Conservation (phyloP, 768 basidiomycete genomes). For the Sporobolomyces roseus region DNA sequence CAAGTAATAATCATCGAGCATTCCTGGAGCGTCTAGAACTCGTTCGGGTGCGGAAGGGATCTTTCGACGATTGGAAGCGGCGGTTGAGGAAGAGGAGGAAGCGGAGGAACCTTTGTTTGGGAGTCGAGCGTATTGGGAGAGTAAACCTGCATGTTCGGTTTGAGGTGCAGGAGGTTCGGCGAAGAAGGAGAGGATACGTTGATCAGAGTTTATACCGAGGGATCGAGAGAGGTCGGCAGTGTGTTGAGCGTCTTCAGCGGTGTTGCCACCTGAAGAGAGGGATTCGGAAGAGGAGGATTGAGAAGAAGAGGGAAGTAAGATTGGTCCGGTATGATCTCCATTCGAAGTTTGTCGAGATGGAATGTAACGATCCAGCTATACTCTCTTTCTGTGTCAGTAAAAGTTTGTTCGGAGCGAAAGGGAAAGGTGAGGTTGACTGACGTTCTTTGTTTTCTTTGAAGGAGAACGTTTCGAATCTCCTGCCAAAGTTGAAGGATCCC, state of each 20-base stretch:
- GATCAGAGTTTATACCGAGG: constrained; percentile 46
- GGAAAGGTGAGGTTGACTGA: background rate
- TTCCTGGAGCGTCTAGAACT: constrained; percentile 89
- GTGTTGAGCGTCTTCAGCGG: constrained; percentile 41
- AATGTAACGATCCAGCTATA: constrained; percentile 42
- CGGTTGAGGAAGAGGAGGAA: constrained; percentile 61
- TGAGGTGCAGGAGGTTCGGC: constrained; percentile 72
- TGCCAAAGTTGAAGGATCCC: constrained; percentile 8
- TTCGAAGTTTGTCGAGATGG: constrained; percentile 27
- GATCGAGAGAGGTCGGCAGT: constrained; percentile 44
- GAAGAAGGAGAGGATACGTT: constrained; percentile 78
- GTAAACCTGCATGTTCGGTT: constrained; percentile 69
- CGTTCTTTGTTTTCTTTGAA: constrained; percentile 15
- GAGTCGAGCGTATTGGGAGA: constrained; percentile 70
- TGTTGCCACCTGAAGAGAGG: constrained; percentile 3
- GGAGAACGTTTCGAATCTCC: constrained; percentile 31
- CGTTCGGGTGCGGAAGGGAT: constrained; percentile 83
- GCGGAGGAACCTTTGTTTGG: constrained; percentile 55
- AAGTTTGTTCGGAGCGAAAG: background rate
- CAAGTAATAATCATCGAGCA: constrained; percentile 87
- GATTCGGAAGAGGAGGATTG: constrained; percentile 12
- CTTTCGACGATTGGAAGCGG: constrained; percentile 68
- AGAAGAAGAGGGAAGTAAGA: constrained; percentile 23
- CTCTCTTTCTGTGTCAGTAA: background rate
- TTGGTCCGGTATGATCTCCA: constrained; percentile 41